Evolutionary conservation across 352 stramenopile genomes (phyloP).

Genomic region (Pythium aristosporum): DNA sequence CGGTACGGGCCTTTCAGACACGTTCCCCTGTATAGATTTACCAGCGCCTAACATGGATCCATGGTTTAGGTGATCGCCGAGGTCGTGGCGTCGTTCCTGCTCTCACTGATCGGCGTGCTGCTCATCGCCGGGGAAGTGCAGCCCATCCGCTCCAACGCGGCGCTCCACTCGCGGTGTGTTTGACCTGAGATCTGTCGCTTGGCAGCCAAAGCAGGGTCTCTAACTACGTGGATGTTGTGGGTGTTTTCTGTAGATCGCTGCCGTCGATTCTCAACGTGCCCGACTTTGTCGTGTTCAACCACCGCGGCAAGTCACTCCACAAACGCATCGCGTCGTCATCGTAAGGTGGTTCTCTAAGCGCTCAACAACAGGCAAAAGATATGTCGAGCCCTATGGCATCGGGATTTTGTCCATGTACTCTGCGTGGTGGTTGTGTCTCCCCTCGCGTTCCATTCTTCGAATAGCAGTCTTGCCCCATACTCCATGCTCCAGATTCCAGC

Average conservation of each 20-base stretch:
- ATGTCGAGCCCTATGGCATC: too few species aligned
- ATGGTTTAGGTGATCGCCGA: slow-evolving; percentile 59
- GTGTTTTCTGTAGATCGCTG: slow-evolving; percentile 45
- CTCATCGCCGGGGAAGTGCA: slow-evolving; percentile 67
- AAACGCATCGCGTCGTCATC: slow-evolving; percentile 45
- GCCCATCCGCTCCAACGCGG: slow-evolving; percentile 69
- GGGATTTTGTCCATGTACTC: too few species aligned
- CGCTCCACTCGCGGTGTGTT: slow-evolving; percentile 60
- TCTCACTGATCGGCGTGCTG: slow-evolving; percentile 68
- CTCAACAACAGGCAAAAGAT: background rate
- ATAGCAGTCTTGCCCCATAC: too few species aligned
- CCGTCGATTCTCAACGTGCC: slow-evolving; percentile 59
- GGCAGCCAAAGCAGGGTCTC: background rate
- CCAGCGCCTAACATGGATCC: too few species aligned
- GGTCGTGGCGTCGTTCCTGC: slow-evolving; percentile 62
- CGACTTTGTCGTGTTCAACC: slow-evolving; percentile 84
- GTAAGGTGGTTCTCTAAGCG: slow-evolving; percentile 12
- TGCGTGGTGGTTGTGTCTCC: too few species aligned
- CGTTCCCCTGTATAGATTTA: background rate
- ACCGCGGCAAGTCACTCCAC: slow-evolving; percentile 72
- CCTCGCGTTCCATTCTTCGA: too few species aligned
- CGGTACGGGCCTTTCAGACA: slow-evolving; percentile 30
- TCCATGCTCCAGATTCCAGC: too few species aligned
- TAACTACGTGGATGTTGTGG: background rate
- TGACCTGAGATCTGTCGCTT: background rate